Conservation (phyloP, 75 land plant species). For the Chamaecyparis obtusa region DNA sequence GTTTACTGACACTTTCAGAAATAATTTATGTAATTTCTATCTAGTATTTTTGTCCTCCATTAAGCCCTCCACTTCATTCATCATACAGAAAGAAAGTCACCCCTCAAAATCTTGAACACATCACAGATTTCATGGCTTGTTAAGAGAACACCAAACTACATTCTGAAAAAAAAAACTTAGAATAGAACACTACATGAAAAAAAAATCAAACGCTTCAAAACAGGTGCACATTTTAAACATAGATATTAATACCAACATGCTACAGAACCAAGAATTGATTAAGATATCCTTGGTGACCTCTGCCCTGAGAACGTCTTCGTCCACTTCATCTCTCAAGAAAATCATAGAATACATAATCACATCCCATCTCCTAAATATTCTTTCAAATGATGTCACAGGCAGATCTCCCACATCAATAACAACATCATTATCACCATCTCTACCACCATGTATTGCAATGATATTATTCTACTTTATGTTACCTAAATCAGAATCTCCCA, state of each 20-base stretch:
- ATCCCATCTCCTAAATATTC: constrained; percentile 40
- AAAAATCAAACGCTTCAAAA: not conserved
- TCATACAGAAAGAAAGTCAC: not conserved
- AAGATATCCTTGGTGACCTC: constrained; percentile 29
- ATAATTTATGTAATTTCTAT: too few relatives aligned
- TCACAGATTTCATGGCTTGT: not conserved
- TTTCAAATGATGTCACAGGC: constrained; percentile 63
- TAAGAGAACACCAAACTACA: not conserved
- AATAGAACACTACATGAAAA: not conserved
- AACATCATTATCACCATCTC: too few relatives aligned
- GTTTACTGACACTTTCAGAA: not conserved
- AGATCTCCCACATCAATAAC: constrained; percentile 4
- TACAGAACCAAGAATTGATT: constrained; percentile 49
- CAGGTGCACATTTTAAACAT: not conserved
- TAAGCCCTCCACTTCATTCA: too few relatives aligned
- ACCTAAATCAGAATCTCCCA: not conserved
- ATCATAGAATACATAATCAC: constrained; percentile 29
- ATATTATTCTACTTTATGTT: not conserved
- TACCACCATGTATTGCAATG: not conserved
- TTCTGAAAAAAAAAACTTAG: not conserved
- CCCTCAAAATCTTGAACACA: too few relatives aligned
- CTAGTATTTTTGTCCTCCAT: too few relatives aligned
- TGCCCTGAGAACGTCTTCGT: constrained; percentile 28
- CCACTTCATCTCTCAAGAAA: constrained; percentile 31
- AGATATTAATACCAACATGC: constrained; percentile 27